Evolutionary conservation across 805 yeast species (phyloP).

Genomic region (Spathaspora hagerdaliae): DNA sequence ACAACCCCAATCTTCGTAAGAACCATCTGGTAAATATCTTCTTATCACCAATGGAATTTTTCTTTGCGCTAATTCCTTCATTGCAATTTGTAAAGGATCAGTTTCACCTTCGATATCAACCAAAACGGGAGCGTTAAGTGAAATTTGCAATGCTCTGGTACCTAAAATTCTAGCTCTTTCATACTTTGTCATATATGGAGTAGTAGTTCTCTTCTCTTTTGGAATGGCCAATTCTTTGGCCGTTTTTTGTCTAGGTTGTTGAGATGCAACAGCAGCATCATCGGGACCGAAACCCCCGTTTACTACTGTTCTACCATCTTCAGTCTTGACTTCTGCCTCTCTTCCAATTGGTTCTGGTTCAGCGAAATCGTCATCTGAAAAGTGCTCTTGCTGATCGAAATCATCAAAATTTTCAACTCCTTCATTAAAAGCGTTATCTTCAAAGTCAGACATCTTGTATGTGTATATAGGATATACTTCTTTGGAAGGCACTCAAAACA

Average conservation of each 20-base stretch:
- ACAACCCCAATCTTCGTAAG: conserved; percentile 98
- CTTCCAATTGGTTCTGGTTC: conserved; percentile 26
- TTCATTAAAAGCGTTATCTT: conserved; percentile 58
- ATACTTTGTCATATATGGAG: conserved; percentile 98
- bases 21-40: conserved; percentile 94
- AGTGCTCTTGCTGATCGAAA: conserved; percentile 76
- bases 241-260: conserved; percentile 39
- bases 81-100: conserved; percentile 95
- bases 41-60: conserved; percentile 94
- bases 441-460: conserved; percentile 36
- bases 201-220: conserved; percentile 83
- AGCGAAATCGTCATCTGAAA: conserved; percentile 65
- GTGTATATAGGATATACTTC: neutral
- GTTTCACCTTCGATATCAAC: conserved; percentile 99
- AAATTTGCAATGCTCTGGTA: conserved; percentile 94
- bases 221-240: conserved; percentile 82
- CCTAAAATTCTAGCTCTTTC: conserved; percentile 98
- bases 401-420: conserved; percentile 70
- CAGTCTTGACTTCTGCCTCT: conserved; percentile 47
- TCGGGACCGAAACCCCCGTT: conserved; percentile 66
- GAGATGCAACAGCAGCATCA: conserved; percentile 40
- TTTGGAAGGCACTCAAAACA: too few species aligned
- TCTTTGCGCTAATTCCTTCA: conserved; percentile 92
- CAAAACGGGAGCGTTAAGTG: conserved; percentile 97
- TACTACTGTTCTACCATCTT: conserved; percentile 69